Conservation (phyloP, 208 protist species). For the Naegleria lovaniensis region DNA sequence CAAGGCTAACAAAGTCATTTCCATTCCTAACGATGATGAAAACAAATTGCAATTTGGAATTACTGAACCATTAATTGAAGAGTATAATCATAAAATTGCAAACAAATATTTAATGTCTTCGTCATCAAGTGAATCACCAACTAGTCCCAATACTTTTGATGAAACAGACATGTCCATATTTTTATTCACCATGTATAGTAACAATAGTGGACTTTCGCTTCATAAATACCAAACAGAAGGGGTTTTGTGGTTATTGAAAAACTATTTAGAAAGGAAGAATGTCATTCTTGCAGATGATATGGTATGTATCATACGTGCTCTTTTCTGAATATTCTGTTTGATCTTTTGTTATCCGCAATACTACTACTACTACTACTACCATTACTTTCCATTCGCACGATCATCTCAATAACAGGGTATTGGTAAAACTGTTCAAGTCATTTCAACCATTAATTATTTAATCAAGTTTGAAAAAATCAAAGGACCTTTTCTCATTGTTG, state of each 20-base stretch:
- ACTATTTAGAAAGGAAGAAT: background rate
- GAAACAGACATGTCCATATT: background rate
- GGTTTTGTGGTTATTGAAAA: background rate
- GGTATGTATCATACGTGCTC: background rate
- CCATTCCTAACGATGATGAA: background rate
- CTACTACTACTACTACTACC: too few species aligned
- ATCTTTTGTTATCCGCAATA: too few species aligned
- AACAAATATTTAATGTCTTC: background rate
- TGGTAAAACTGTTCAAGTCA: background rate
- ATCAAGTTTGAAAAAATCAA: background rate
- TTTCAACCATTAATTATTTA: background rate
- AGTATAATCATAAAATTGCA: background rate
- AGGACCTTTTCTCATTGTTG: background rate
- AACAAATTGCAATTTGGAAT: background rate
- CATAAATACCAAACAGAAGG: background rate
- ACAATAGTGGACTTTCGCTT: background rate
- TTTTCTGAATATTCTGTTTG: too few species aligned
- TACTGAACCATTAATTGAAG: background rate
- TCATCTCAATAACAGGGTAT: background rate
- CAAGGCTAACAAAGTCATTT: background rate
- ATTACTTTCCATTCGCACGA: background rate
- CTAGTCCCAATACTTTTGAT: background rate
- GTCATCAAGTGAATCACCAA: background rate
- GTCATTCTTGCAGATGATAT: slow-evolving; percentile 21
- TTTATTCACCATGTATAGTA: background rate